A percentile compares a stretch with the other conserved stretches of the same genome.
Conservation (phyloP, 2,329 filamentous ascomycete species). For the Zymoseptoria tritici region DNA sequence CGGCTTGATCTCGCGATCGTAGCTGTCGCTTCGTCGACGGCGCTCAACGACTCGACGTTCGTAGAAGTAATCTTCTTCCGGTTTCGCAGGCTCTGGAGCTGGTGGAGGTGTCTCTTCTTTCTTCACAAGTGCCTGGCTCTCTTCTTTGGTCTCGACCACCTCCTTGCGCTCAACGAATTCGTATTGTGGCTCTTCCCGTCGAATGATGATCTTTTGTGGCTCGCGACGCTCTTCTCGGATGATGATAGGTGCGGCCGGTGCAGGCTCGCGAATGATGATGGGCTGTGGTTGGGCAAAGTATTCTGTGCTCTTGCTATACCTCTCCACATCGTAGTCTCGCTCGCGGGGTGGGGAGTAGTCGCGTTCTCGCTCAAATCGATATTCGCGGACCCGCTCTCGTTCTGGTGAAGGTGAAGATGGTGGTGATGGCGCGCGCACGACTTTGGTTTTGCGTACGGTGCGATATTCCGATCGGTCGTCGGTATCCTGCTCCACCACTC, state of each 20-base stretch:
- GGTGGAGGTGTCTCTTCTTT: conserved; percentile 31
- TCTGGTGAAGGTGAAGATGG: conserved; percentile 34
- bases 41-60: conserved; percentile 50
- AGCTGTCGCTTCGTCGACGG: conserved; percentile 35
- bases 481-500: conserved; percentile 27
- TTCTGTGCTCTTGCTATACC: conserved; percentile 48
- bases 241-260: conserved; percentile 43
- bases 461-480: conserved; percentile 31
- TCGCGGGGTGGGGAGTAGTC: conserved; percentile 38
- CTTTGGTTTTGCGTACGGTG: conserved; percentile 31
- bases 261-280: conserved; percentile 46
- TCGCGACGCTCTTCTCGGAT: conserved; percentile 45
- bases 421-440: conserved; percentile 29
- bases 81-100: conserved; percentile 25
- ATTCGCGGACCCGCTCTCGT: conserved; percentile 43
- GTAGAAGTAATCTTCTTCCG: conserved; percentile 56
- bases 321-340: conserved; percentile 41
- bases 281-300: conserved; percentile 43
- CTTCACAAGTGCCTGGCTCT: conserved; percentile 38
- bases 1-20: conserved; percentile 43
- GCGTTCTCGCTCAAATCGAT: conserved; percentile 46
- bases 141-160: conserved; percentile 42
- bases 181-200: conserved; percentile 50
- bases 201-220: conserved; percentile 44
- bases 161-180: conserved; percentile 53